Evolutionary conservation across 2,329 filamentous ascomycete genomes (phyloP).

Genomic region (Atkinsonella texensis): DNA sequence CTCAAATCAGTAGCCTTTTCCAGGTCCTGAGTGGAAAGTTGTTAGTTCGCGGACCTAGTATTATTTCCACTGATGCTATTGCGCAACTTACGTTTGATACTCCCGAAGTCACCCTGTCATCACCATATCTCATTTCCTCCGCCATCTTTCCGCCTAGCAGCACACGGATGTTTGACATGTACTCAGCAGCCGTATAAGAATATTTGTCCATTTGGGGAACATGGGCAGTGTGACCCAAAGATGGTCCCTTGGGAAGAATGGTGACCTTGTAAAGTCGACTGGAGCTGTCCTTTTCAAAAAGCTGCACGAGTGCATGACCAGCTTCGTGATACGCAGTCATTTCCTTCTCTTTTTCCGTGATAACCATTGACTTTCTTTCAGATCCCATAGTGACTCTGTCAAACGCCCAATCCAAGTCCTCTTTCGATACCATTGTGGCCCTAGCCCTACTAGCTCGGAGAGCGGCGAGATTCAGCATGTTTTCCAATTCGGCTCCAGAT

Average conservation of each 20-base stretch:
- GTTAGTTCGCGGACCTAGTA: conserved; percentile 13
- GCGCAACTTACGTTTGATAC: conserved; percentile 57
- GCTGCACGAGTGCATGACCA: conserved; percentile 80
- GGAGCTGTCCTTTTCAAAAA: conserved; percentile 61
- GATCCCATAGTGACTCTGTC: conserved; percentile 97
- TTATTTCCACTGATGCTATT: background rate
- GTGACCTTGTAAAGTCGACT: conserved; percentile 91
- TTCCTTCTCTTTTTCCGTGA: conserved; percentile 86
- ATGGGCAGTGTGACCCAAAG: conserved; percentile 76
- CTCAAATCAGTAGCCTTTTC: conserved; percentile 69
- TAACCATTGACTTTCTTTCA: conserved; percentile 79
- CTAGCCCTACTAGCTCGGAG: conserved; percentile 88
- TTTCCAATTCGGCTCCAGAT: conserved; percentile 92
- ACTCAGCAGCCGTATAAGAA: conserved; percentile 74
- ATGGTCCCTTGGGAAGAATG: conserved; percentile 80
- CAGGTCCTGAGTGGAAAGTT: conserved; percentile 52
- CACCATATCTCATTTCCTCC: conserved; percentile 82
- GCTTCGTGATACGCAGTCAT: conserved; percentile 96
- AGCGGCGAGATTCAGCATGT: conserved; percentile 91
- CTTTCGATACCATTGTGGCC: conserved; percentile 58
- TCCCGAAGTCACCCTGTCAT: conserved; percentile 84
- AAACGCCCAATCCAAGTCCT: conserved; percentile 93
- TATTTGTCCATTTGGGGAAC: conserved; percentile 90
- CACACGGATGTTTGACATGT: conserved; percentile 67
- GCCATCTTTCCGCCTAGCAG: conserved; percentile 78